Percentiles rank a stretch among this genome's conserved stretches.
Evolutionary conservation across 305 asterid genomes (phyloP).

Genomic region (Nicotiana rustica): DNA sequence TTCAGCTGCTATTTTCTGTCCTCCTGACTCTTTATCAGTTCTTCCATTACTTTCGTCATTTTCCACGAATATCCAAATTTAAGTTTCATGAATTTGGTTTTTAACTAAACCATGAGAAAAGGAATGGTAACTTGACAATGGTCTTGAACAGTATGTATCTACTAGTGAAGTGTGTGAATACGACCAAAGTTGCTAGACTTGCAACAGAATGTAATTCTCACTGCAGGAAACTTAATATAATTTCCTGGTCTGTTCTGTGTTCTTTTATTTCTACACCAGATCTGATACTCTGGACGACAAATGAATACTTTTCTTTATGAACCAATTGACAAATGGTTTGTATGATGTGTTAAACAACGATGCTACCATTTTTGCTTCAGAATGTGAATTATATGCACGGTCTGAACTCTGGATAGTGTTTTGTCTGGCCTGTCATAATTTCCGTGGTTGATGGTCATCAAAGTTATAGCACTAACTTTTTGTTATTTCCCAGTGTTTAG

Average conservation of each 20-base stretch:
- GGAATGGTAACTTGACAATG: slow-evolving; percentile 7
- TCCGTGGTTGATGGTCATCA: slow-evolving; percentile 23
- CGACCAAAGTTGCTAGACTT: background rate
- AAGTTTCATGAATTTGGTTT: background rate
- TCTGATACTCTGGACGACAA: background rate
- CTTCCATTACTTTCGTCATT: background rate
- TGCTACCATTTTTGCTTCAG: slow-evolving; percentile 26
- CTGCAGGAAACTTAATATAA: background rate
- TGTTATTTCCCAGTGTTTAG: background rate
- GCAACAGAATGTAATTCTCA: background rate
- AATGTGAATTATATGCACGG: slow-evolving; percentile 27
- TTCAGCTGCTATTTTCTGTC: background rate
- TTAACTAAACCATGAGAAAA: background rate
- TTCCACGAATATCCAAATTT: background rate
- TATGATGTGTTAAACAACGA: slow-evolving; percentile 20
- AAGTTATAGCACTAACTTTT: background rate
- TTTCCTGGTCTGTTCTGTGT: background rate
- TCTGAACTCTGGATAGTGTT: slow-evolving; percentile 11
- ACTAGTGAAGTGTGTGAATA: slow-evolving; percentile 23
- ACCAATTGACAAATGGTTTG: slow-evolving; percentile 28
- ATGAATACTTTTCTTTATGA: background rate
- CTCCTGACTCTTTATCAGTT: background rate
- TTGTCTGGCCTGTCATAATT: slow-evolving; percentile 17
- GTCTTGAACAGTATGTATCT: background rate
- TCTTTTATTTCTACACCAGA: background rate